phyloP scores from a whole-genome alignment of 169 alveolate species.

The Plasmodium gonderi region DNA sequence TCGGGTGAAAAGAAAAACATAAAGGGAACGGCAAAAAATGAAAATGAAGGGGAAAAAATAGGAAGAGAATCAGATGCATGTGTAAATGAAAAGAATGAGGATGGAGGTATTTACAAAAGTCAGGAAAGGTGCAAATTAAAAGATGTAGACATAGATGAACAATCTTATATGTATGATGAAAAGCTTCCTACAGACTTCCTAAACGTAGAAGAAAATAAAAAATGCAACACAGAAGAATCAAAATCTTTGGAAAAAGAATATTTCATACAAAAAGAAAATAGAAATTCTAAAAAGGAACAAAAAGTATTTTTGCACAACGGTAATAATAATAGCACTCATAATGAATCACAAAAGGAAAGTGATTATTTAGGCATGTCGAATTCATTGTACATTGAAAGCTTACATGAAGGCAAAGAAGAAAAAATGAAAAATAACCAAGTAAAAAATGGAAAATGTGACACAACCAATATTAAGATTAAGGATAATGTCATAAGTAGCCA shows the following conservation, averaged over 20 bases:
- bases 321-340: not conserved
- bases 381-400: conserved; percentile 18
- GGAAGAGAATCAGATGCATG: conserved; percentile 9
- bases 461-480: not conserved
- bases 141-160: not conserved
- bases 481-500: not conserved
- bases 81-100: not conserved
- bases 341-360: not conserved
- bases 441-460: not conserved
- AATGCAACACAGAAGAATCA: not conserved
- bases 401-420: not conserved
- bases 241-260: not conserved
- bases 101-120: conserved; percentile 4
- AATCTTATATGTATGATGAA: conserved; percentile 12
- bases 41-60: not conserved
- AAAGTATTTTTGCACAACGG: not conserved
- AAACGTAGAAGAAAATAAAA: not conserved
- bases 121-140: conserved; percentile 8
- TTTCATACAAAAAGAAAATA: not conserved
- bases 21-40: conserved; percentile 18
- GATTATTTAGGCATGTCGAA: not conserved
- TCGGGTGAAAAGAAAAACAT: not conserved
- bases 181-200: not conserved
- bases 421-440: not conserved
- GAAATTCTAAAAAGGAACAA: not conserved